Conservation (phyloP, 108 stramenopile species). For the Cyclotella distinguenda region DNA sequence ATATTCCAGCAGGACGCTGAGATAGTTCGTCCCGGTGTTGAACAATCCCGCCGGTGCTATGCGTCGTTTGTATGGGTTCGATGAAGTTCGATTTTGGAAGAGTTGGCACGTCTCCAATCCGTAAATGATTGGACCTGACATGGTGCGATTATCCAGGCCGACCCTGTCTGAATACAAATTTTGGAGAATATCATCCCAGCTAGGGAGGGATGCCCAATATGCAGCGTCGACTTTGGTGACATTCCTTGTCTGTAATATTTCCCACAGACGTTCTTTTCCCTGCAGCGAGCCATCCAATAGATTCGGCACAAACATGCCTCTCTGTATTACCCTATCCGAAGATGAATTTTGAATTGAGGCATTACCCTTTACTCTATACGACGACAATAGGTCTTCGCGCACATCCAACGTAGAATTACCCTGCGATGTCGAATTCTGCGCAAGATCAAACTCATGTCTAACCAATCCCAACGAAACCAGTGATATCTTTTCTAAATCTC, state of each 20-base stretch:
- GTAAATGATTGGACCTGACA: constrained; percentile 36
- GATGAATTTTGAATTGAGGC: neutral
- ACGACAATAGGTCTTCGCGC: too few relatives aligned
- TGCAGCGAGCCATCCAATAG: constrained; percentile 31
- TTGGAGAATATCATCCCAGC: constrained; percentile 21
- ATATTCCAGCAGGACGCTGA: constrained; percentile 54
- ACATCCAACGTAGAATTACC: too few relatives aligned
- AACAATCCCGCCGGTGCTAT: constrained; percentile 70
- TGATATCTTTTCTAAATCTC: constrained; percentile 12
- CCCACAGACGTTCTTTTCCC: constrained; percentile 37
- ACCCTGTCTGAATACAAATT: constrained; percentile 24
- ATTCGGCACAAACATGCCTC: constrained; percentile 29
- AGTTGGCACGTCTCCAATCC: constrained; percentile 48
- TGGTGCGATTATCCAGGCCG: neutral
- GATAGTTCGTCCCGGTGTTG: constrained; percentile 86
- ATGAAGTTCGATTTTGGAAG: constrained; percentile 34
- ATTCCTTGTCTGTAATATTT: constrained; percentile 35
- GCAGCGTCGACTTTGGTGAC: constrained; percentile 31
- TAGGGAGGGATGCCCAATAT: constrained; percentile 39
- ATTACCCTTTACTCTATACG: neutral
- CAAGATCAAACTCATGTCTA: neutral
- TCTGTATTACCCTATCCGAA: neutral
- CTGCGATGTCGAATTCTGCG: too few relatives aligned
- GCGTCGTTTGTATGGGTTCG: constrained; percentile 36
- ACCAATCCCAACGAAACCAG: neutral